Conservation (phyloP, 2,329 filamentous ascomycete genomes). For the Phialocephala sp. region DNA sequence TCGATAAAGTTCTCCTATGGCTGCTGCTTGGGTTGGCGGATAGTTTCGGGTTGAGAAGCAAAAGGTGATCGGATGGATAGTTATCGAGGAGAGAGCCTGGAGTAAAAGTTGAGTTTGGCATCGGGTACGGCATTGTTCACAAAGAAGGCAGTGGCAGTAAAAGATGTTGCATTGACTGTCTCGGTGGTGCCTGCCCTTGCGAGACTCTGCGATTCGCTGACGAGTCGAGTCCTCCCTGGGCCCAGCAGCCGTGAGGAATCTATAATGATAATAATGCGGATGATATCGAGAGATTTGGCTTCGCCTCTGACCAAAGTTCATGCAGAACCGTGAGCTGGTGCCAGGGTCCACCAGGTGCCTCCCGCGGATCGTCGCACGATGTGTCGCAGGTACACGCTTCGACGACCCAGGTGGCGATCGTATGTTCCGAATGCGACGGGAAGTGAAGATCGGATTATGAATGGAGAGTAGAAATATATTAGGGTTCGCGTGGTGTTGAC, state of each 20-base stretch:
- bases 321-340: not conserved
- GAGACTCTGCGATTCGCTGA: not conserved
- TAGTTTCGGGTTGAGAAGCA: slow-evolving; percentile 17
- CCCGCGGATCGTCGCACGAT: slow-evolving; percentile 13
- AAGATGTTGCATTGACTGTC: slow-evolving; percentile 29
- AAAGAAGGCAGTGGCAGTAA: slow-evolving; percentile 12
- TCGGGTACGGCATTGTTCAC: slow-evolving; percentile 25
- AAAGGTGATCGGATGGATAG: slow-evolving; percentile 12
- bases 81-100: slow-evolving; percentile 13
- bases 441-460: slow-evolving; percentile 12
- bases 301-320: slow-evolving; percentile 18
- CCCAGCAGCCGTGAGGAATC: too few relatives aligned
- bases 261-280: not conserved
- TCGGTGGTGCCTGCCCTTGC: slow-evolving; percentile 30
- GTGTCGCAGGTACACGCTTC: slow-evolving; percentile 19
- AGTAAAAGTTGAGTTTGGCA: slow-evolving; percentile 6
- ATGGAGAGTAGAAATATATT: not conserved
- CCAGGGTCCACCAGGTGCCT: slow-evolving; percentile 11
- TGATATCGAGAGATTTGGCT: slow-evolving; percentile 8
- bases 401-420: slow-evolving; percentile 7
- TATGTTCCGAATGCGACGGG: slow-evolving; percentile 7
- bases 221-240: not conserved
- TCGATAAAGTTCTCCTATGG: slow-evolving; percentile 23
- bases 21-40: slow-evolving; percentile 1
- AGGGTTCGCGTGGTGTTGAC: not conserved